Percentiles rank a stretch among this genome's conserved stretches.
phyloP scores from a whole-genome alignment of 179 eudicot species.

The Sideroxylon spinosum region DNA sequence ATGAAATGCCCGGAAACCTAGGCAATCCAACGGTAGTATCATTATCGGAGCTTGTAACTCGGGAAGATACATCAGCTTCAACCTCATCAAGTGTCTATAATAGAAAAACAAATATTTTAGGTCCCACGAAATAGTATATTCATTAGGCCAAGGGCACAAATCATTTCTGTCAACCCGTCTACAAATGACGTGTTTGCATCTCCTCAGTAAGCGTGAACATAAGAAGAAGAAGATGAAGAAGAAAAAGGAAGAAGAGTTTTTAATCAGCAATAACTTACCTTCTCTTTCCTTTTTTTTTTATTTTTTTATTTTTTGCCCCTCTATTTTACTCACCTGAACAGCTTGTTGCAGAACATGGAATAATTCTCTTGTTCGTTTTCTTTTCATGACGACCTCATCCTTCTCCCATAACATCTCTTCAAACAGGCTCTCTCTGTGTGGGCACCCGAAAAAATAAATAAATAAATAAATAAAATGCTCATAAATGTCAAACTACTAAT shows the following conservation, averaged over 20 bases:
- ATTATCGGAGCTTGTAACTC: neutral
- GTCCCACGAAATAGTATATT: neutral
- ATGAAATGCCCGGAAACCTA: constrained; percentile 11
- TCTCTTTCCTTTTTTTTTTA: no score
- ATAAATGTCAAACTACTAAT: no score
- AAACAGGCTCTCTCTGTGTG: constrained; percentile 14
- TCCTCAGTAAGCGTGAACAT: no score
- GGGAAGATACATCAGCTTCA: constrained; percentile 15
- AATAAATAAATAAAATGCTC: neutral
- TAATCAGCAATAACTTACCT: no score
- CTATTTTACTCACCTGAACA: constrained; percentile 8
- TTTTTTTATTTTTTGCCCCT: no score
- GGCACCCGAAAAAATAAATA: neutral
- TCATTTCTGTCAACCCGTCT: no score
- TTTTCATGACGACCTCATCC: constrained; percentile 3
- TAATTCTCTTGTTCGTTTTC: constrained; percentile 14
- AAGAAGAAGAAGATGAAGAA: no score
- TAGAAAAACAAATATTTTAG: neutral
- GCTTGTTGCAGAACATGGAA: constrained; percentile 20
- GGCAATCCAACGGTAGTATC: constrained; percentile 12
- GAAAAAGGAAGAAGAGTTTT: no score
- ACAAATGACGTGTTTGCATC: no score
- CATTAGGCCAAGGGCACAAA: neutral
- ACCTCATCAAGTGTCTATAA: constrained; percentile 19
- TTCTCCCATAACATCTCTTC: constrained; percentile 18